Base-by-base conservation (phyloP, 73 alveolate genomes). In the Urostyla sp. region DNA sequence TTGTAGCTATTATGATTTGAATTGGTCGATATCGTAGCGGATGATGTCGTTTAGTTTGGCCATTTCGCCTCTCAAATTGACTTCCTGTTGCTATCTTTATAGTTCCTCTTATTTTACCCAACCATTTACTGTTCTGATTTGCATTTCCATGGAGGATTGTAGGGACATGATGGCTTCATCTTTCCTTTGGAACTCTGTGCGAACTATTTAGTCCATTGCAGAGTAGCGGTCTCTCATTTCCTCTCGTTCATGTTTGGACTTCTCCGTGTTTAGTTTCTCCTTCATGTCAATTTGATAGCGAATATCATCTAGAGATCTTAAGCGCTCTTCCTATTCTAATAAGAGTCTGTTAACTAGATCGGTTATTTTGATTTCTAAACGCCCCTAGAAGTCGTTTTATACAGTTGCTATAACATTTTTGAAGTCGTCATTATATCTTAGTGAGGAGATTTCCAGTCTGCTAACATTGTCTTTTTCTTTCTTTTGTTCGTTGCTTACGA, bases 121-220 rank as follows among this genome's bases (percentile, higher is more conserved):
- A 37, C 90, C 89, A 74, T 76, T 80, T 20, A 87, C 46, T 10
- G 87, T 80, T 55, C 89, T 80, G 48, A 81, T 87, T 53, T 87
- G 86, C 3, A 83, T 58, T 30, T 87, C 95, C 7, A 87, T 63
- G 59, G 51, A 57, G 34, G 57, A 18, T 50, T 81, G 76, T 13
- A 87, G 50, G 13, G 74, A 50, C 49, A 48, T 23, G 43, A 87
- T 87, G 36, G 90, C 87, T 34, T 87, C 95, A 43, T 87, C 89
- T 27, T 87, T 87, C 55, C 95, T 40, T 73, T 87, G 86, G 83
- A 87, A 80, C 28, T 87, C 95, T 30, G 95, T 55, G 21, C 82
- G 52, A 16, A 86, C 73, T 0, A 76, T 60, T 4, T 87, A 74
- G 32, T 87, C 95, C 87, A 87, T 73, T 0, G 88, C 84, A 45